phyloP scores from a whole-genome alignment of 257 asterid species.

The Solanum gracilifrons region DNA sequence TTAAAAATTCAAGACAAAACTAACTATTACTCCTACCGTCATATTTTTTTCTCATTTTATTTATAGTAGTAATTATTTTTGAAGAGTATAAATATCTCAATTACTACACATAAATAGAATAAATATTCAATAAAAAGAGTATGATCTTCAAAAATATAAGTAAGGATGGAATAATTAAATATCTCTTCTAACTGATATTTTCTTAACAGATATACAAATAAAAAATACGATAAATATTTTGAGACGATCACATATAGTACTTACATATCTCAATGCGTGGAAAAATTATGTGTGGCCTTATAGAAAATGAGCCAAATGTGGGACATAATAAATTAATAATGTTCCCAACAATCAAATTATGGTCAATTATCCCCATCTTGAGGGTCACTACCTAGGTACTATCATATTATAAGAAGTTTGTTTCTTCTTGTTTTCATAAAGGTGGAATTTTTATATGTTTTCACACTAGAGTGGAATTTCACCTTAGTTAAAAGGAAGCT shows the following conservation, averaged over 20 bases:
- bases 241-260: not conserved
- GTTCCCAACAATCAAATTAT: not conserved
- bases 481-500: not conserved
- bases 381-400: not conserved
- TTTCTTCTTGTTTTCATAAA: not conserved
- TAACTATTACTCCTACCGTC: not conserved
- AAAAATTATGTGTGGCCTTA: not conserved
- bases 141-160: not conserved
- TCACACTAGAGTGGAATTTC: not conserved
- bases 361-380: not conserved
- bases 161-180: no score
- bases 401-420: not conserved
- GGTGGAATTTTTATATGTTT: not conserved
- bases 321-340: not conserved
- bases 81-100: not conserved
- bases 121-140: no score
- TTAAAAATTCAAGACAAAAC: not conserved
- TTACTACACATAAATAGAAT: not conserved
- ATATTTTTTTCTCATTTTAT: not conserved
- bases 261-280: not conserved
- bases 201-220: fast-evolving
- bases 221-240: not conserved
- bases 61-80: no score
- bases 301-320: not conserved
- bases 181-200: no score